Percentiles rank a stretch among this genome's conserved stretches.
Evolutionary conservation across 2,329 filamentous ascomycete species (phyloP).

Genomic region (Ophiostoma perfectum): DNA sequence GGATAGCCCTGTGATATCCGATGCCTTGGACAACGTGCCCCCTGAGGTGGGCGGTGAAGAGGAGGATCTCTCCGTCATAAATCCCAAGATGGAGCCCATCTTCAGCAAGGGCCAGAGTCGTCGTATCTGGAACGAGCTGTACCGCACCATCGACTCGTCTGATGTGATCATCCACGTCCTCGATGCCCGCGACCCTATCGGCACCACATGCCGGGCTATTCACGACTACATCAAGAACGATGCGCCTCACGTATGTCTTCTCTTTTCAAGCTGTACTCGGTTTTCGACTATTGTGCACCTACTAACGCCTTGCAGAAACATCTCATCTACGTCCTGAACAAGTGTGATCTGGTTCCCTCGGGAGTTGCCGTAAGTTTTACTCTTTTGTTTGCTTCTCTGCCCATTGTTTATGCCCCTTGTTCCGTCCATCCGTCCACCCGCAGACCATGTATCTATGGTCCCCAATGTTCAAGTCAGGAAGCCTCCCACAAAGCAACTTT

Average conservation of each 20-base stretch:
- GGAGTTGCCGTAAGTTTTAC: constrained; percentile 79
- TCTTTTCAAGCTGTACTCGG: neutral
- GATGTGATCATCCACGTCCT: constrained; percentile 95
- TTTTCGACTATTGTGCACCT: neutral
- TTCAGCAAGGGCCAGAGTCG: constrained; percentile 95
- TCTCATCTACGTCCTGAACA: constrained; percentile 82
- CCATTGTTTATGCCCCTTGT: constrained; percentile 17
- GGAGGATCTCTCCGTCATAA: constrained; percentile 35
- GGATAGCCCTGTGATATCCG: constrained; percentile 27
- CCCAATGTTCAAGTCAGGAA: constrained; percentile 85
- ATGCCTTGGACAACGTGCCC: constrained; percentile 38
- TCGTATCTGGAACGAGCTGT: constrained; percentile 90
- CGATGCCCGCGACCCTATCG: constrained; percentile 82
- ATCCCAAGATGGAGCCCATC: constrained; percentile 70
- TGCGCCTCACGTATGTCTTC: constrained; percentile 59
- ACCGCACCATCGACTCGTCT: constrained; percentile 76
- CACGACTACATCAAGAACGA: constrained; percentile 93
- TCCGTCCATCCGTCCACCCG: constrained; percentile 20
- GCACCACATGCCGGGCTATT: constrained; percentile 81
- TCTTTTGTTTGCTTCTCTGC: constrained; percentile 17
- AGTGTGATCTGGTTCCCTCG: constrained; percentile 88
- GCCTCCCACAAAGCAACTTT: constrained; percentile 50
- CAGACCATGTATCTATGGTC: constrained; percentile 32
- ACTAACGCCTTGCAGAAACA: constrained; percentile 55
- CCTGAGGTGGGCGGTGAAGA: constrained; percentile 29